Evolutionary conservation across 2,329 filamentous ascomycete genomes (phyloP).

Genomic region (Clonostachys byssicola): DNA sequence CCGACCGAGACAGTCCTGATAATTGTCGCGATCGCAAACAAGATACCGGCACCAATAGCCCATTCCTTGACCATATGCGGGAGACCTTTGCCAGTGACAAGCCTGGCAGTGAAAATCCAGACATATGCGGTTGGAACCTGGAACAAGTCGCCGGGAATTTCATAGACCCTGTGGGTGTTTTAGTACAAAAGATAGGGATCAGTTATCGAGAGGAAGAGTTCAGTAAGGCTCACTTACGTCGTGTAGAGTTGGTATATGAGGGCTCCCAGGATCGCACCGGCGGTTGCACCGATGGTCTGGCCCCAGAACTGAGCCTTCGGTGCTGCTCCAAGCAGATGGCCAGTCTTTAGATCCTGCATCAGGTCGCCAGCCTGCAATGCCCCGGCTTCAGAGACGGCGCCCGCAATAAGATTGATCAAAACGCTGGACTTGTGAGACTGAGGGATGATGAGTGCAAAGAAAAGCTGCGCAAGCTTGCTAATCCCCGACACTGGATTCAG

Average conservation of each 20-base stretch:
- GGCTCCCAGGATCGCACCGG: constrained; percentile 82
- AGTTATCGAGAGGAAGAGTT: neutral
- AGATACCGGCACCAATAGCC: constrained; percentile 66
- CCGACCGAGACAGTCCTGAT: constrained; percentile 57
- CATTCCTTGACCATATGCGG: constrained; percentile 81
- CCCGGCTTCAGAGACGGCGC: constrained; percentile 61
- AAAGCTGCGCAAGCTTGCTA: constrained; percentile 90
- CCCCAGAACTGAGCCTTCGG: constrained; percentile 97
- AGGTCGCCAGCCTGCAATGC: constrained; percentile 94
- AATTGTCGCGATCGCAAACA: constrained; percentile 71
- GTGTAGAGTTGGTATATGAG: constrained; percentile 89
- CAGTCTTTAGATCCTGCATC: constrained; percentile 96
- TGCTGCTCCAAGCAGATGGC: constrained; percentile 85
- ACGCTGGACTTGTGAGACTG: constrained; percentile 76
- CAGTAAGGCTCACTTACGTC: constrained; percentile 24
- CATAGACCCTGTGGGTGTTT: constrained; percentile 61
- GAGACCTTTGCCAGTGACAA: constrained; percentile 87
- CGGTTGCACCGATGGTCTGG: constrained; percentile 84
- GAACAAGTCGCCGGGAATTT: constrained; percentile 84
- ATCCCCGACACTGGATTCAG: constrained; percentile 96
- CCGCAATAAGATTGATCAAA: constrained; percentile 92
- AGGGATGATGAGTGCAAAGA: constrained; percentile 89
- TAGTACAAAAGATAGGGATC: neutral
- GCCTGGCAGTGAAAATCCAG: constrained; percentile 92
- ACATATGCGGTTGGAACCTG: constrained; percentile 93